phyloP scores from a whole-genome alignment of 768 basidiomycete genomes.

The Daedaleopsis sinensis region DNA sequence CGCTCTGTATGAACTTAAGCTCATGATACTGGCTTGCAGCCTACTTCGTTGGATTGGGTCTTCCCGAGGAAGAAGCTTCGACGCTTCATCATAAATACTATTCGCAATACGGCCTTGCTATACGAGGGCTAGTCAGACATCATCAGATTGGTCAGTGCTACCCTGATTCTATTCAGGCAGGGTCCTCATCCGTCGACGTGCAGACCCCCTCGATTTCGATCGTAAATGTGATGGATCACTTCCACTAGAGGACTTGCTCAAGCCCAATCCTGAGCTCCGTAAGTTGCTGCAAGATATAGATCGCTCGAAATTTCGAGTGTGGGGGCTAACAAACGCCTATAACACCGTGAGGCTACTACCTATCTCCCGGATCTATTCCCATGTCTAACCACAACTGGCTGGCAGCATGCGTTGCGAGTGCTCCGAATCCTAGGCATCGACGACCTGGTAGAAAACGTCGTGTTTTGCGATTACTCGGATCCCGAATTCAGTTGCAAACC shows the following conservation, averaged over 20 bases:
- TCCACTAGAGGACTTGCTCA: slow-evolving; percentile 79
- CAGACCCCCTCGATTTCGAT: slow-evolving; percentile 86
- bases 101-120: slow-evolving; percentile 78
- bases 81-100: slow-evolving; percentile 75
- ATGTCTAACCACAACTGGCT: neutral
- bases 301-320: slow-evolving; percentile 73
- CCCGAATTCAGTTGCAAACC: slow-evolving; percentile 81
- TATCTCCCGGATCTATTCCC: no score
- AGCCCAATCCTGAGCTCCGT: slow-evolving; percentile 60
- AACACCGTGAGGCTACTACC: slow-evolving; percentile 49
- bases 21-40: slow-evolving; percentile 39
- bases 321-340: slow-evolving; percentile 89
- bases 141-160: slow-evolving; percentile 64
- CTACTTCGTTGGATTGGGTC: slow-evolving; percentile 73
- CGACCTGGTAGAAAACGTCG: slow-evolving; percentile 73
- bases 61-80: slow-evolving; percentile 69
- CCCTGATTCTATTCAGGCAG: no score
- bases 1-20: neutral
- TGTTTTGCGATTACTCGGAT: slow-evolving; percentile 76
- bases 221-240: slow-evolving; percentile 81
- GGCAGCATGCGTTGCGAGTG: slow-evolving; percentile 81
- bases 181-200: slow-evolving; percentile 11
- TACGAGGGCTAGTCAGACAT: slow-evolving; percentile 76
- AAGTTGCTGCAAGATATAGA: slow-evolving; percentile 81
- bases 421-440: slow-evolving; percentile 71